These are phyloP conservation scores for Cercospora sojina DNA, from an alignment of 2,329 filamentous ascomycete genomes.

Conservation along the genomic window DNA sequence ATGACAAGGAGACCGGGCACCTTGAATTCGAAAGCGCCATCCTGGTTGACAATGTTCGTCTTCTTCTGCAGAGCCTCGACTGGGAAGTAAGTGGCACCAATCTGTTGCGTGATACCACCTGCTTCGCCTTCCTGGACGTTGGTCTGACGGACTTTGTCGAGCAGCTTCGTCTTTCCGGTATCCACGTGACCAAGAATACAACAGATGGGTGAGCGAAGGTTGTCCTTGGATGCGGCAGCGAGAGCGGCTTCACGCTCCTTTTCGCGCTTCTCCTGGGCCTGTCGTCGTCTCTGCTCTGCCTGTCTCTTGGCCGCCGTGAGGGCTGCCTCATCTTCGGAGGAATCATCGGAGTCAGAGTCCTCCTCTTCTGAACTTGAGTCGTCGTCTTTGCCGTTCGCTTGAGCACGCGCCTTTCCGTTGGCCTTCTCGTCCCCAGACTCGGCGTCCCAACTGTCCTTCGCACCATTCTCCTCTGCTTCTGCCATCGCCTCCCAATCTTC, in stretches of 20 bases:
- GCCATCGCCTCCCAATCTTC: slow-evolving; percentile 87
- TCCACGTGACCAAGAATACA: slow-evolving; percentile 99
- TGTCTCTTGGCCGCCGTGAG: slow-evolving; percentile 70
- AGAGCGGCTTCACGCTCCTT: slow-evolving; percentile 89
- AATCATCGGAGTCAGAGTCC: slow-evolving; percentile 55
- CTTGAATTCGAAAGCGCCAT: slow-evolving; percentile 91
- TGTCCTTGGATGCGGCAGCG: slow-evolving; percentile 86
- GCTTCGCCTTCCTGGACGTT: slow-evolving; percentile 99
- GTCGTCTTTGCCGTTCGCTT: slow-evolving; percentile 31
- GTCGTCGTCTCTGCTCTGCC: slow-evolving; percentile 76
- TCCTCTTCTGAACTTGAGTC: slow-evolving; percentile 34
- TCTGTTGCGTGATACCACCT: slow-evolving; percentile 98
- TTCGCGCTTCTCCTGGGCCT: slow-evolving; percentile 83
- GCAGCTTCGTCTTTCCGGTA: slow-evolving; percentile 98
- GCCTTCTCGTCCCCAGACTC: slow-evolving; percentile 69
- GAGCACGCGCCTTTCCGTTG: slow-evolving; percentile 39
- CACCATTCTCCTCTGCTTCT: slow-evolving; percentile 67
- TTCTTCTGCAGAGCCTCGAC: slow-evolving; percentile 90
- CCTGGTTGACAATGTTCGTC: slow-evolving; percentile 87
- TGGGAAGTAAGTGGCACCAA: slow-evolving; percentile 98
- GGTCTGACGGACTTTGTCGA: slow-evolving; percentile 97
- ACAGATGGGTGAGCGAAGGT: slow-evolving; percentile 96
- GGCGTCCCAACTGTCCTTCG: slow-evolving; percentile 96
- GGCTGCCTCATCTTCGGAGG: slow-evolving; percentile 61
- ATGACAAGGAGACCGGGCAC: slow-evolving; percentile 95